phyloP scores from a whole-genome alignment of 257 asterid species.

The Petunia secreta region DNA sequence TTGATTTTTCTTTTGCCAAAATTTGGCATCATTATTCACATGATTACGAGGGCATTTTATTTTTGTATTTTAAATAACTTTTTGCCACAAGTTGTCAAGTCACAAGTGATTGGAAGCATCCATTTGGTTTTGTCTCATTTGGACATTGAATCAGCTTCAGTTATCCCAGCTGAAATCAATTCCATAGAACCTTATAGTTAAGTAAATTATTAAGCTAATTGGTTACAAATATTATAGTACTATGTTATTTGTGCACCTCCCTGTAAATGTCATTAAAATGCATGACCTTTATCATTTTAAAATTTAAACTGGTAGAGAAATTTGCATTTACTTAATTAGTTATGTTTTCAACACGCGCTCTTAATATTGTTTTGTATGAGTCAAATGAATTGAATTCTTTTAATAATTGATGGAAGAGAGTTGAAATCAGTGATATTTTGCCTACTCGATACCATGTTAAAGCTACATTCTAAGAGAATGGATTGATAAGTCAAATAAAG shows the following conservation, averaged over 20 bases:
- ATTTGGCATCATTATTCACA: slow-evolving; percentile 6
- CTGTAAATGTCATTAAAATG: not conserved
- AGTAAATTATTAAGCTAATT: not conserved
- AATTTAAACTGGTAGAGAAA: too few species aligned
- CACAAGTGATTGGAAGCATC: not conserved
- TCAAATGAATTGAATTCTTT: too few species aligned
- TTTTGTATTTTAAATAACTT: not conserved
- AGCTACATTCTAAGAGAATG: not conserved
- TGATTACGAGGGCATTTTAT: not conserved
- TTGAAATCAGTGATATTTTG: too few species aligned
- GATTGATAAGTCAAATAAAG: not conserved
- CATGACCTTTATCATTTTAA: too few species aligned
- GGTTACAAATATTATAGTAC: not conserved
- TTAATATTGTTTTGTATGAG: too few species aligned
- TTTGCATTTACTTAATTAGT: too few species aligned
- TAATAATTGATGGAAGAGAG: too few species aligned
- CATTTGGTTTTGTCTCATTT: not conserved
- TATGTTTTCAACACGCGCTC: too few species aligned
- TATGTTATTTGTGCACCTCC: not conserved
- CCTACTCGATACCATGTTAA: too few species aligned
- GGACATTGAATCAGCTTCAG: not conserved
- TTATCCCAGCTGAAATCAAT: not conserved
- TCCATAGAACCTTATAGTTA: not conserved
- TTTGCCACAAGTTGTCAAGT: not conserved
- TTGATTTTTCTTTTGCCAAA: not conserved